A percentile compares a stretch with the other conserved stretches of the same genome.
Evolutionary conservation across 345 rosid species (phyloP).

Genomic region (Lagerstroemia speciosa): DNA sequence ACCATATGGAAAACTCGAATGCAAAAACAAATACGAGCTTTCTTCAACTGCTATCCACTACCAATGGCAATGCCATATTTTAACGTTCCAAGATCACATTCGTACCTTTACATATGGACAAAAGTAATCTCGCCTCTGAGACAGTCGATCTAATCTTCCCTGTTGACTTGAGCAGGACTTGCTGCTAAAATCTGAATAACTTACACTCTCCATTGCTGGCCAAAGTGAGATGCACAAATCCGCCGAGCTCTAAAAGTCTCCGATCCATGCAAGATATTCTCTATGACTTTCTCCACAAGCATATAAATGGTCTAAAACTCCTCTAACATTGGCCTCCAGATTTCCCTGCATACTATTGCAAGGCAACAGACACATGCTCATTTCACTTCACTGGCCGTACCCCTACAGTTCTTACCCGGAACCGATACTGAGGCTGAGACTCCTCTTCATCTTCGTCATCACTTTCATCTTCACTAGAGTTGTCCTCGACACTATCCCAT

Average conservation of each 20-base stretch:
- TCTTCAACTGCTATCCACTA: not conserved
- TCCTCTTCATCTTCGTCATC: conserved; percentile 54
- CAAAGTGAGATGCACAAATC: not conserved
- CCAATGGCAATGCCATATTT: not conserved
- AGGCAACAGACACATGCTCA: not conserved
- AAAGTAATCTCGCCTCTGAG: not conserved
- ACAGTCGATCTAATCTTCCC: not conserved
- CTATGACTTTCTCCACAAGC: not conserved
- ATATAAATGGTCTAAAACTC: not conserved
- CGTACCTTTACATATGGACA: not conserved
- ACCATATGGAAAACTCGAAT: too few species aligned
- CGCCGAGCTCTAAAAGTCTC: not conserved
- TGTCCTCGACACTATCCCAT: conserved; percentile 74
- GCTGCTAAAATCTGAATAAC: not conserved
- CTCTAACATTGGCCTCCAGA: not conserved
- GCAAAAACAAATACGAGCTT: not conserved
- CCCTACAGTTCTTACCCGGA: conserved; percentile 76
- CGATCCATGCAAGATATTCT: not conserved
- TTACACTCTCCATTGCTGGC: not conserved
- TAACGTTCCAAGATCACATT: not conserved
- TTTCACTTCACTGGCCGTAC: conserved; percentile 66
- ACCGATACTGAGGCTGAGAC: conserved; percentile 59
- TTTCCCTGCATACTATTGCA: not conserved
- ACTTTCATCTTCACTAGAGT: conserved; percentile 72
- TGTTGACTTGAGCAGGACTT: not conserved